These are phyloP conservation scores for Fusarium hainanense DNA, from an alignment of 2,329 filamentous ascomycete genomes.

Conservation along the genomic window DNA sequence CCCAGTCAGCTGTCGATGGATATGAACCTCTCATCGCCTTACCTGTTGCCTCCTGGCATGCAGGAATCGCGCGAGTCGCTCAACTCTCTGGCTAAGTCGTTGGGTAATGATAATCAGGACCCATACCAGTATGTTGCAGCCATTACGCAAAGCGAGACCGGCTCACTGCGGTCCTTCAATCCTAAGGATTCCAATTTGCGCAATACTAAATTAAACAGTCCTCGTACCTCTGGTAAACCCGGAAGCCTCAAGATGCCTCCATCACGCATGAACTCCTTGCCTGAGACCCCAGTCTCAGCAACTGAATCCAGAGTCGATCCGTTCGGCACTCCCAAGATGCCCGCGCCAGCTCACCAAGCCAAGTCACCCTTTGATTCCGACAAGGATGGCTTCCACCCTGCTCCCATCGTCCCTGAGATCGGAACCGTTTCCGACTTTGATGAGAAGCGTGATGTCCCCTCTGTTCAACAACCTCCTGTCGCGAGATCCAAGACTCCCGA, in stretches of 20 bases:
- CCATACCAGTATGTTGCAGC: slow-evolving; percentile 77
- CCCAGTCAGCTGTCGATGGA: slow-evolving; percentile 74
- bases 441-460: slow-evolving; percentile 44
- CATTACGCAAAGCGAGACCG: slow-evolving; percentile 68
- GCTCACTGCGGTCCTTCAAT: slow-evolving; percentile 65
- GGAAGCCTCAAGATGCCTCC: slow-evolving; percentile 48
- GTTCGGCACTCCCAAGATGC: slow-evolving; percentile 51
- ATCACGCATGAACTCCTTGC: slow-evolving; percentile 57
- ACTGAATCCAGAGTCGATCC: slow-evolving; percentile 50
- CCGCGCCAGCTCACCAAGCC: slow-evolving; percentile 46
- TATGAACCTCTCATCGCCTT: slow-evolving; percentile 83
- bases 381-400: slow-evolving; percentile 46
- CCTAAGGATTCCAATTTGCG: slow-evolving; percentile 58
- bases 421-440: slow-evolving; percentile 50
- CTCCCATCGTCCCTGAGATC: slow-evolving; percentile 55
- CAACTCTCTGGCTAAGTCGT: slow-evolving; percentile 82
- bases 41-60: slow-evolving; percentile 87
- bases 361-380: slow-evolving; percentile 39
- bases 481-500: slow-evolving; percentile 47
- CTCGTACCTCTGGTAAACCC: slow-evolving; percentile 48
- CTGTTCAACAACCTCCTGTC: slow-evolving; percentile 47
- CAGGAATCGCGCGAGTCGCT: slow-evolving; percentile 87
- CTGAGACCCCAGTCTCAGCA: slow-evolving; percentile 53
- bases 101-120: slow-evolving; percentile 80
- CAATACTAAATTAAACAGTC: slow-evolving; percentile 58